Percentiles rank a stretch among this genome's conserved stretches.
Conservation (phyloP, 2,329 filamentous ascomycete species). For the Ophiostoma quercus region DNA sequence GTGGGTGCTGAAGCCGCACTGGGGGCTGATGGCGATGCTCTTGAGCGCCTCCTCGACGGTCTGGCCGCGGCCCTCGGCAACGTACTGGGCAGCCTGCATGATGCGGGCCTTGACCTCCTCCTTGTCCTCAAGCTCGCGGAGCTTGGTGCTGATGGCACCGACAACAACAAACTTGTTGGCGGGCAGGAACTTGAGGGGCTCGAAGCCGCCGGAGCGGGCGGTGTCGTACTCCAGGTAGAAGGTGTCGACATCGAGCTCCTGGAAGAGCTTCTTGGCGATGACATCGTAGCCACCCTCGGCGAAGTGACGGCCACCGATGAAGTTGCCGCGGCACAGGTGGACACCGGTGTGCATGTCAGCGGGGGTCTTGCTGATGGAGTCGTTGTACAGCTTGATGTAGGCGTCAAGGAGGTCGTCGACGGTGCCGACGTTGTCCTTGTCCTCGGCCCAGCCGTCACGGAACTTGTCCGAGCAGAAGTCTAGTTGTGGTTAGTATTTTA, state of each 20-base stretch:
- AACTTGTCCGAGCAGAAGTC: slow-evolving; percentile 65
- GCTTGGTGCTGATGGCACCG: slow-evolving; percentile 44
- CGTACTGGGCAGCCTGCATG: slow-evolving; percentile 56
- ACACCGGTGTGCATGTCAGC: slow-evolving; percentile 65
- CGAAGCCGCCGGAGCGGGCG: slow-evolving; percentile 56
- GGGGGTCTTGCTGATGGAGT: slow-evolving; percentile 57
- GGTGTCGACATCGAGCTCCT: slow-evolving; percentile 53
- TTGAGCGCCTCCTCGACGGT: slow-evolving; percentile 58
- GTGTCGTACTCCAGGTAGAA: slow-evolving; percentile 46
- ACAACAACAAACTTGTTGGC: slow-evolving; percentile 57
- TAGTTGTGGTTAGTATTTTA: neutral
- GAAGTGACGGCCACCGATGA: slow-evolving; percentile 58
- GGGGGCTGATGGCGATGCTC: slow-evolving; percentile 61
- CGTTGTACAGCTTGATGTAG: slow-evolving; percentile 70
- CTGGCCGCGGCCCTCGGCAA: slow-evolving; percentile 58
- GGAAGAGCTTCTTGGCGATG: slow-evolving; percentile 57
- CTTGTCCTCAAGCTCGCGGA: slow-evolving; percentile 37
- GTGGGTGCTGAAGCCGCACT: slow-evolving; percentile 64
- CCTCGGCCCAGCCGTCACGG: slow-evolving; percentile 59
- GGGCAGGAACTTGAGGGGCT: slow-evolving; percentile 56
- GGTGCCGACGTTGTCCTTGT: slow-evolving; percentile 51
- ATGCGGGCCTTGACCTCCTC: slow-evolving; percentile 52
- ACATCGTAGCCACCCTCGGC: slow-evolving; percentile 60
- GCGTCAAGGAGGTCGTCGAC: slow-evolving; percentile 61
- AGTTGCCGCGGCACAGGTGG: slow-evolving; percentile 61